Evolutionary conservation across 371 early-diverging fungal species (phyloP).

Genomic region (Conidiobolus incongruus): DNA sequence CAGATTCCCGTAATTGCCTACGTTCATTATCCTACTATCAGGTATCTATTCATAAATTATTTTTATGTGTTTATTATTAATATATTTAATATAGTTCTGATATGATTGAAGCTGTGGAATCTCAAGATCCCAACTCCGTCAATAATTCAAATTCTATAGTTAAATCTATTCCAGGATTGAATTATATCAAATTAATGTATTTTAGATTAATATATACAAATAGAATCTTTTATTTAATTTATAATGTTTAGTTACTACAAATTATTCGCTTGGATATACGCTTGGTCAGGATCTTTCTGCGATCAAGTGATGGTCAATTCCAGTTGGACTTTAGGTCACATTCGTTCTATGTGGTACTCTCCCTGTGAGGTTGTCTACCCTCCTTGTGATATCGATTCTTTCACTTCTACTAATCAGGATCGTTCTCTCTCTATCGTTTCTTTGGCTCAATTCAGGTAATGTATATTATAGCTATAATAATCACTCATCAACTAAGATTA

Average conservation of each 20-base stretch:
- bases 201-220: slow-evolving; percentile 10
- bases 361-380: slow-evolving; percentile 54
- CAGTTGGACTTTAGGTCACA: slow-evolving; percentile 83
- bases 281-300: slow-evolving; percentile 51
- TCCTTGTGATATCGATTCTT: slow-evolving; percentile 64
- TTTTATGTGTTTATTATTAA: not conserved
- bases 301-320: slow-evolving; percentile 75
- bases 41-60: slow-evolving; percentile 12
- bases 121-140: slow-evolving; percentile 25
- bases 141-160: slow-evolving; percentile 53
- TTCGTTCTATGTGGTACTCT: slow-evolving; percentile 45
- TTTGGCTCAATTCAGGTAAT: slow-evolving; percentile 75
- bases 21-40: slow-evolving; percentile 89
- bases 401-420: slow-evolving; percentile 18
- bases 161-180: slow-evolving; percentile 28
- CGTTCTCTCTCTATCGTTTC: slow-evolving; percentile 44
- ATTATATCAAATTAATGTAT: slow-evolving; percentile 36
- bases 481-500: slow-evolving; percentile 2
- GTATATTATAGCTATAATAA: not conserved
- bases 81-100: slow-evolving; percentile 54
- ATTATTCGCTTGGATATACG: slow-evolving; percentile 48
- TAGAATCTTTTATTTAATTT: not conserved
- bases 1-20: slow-evolving; percentile 53
- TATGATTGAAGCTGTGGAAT: slow-evolving; percentile 63
- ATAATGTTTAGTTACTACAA: slow-evolving; percentile 39